Conservation (phyloP, 805 yeast genomes). For the Zygoascus flipseniorum region DNA sequence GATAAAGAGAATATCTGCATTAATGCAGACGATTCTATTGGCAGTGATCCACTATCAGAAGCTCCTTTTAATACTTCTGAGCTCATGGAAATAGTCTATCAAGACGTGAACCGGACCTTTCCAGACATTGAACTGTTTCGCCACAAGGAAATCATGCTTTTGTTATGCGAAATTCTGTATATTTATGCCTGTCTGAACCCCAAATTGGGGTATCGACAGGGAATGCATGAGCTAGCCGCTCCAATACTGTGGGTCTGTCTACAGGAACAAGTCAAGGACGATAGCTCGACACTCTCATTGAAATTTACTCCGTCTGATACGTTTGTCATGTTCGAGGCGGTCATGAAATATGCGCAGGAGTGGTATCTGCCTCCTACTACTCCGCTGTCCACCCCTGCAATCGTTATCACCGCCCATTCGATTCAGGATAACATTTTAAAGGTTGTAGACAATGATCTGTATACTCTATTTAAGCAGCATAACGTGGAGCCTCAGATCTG, state of each 20-base stretch:
- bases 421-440: slow-evolving; percentile 26
- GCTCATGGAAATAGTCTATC: slow-evolving; percentile 19
- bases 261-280: not conserved
- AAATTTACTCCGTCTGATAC: slow-evolving; percentile 25
- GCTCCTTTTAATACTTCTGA: slow-evolving; percentile 3
- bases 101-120: slow-evolving; percentile 29
- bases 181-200: slow-evolving; percentile 41
- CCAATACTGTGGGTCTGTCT: slow-evolving; percentile 29
- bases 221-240: slow-evolving; percentile 47
- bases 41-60: slow-evolving; percentile 1
- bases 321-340: slow-evolving; percentile 21
- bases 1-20: not conserved
- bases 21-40: not conserved
- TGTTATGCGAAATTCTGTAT: slow-evolving; percentile 30
- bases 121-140: slow-evolving; percentile 28
- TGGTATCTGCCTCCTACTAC: slow-evolving; percentile 23
- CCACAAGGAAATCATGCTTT: slow-evolving; percentile 24
- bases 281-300: not conserved
- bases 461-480: slow-evolving; percentile 15
- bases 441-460: slow-evolving; percentile 24
- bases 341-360: slow-evolving; percentile 25
- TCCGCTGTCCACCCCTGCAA: slow-evolving; percentile 16
- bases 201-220: slow-evolving; percentile 43
- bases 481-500: slow-evolving; percentile 31
- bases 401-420: slow-evolving; percentile 23